Base-by-base conservation (phyloP, 306 rosid genomes). In the Begonia fuchsioides region DNA sequence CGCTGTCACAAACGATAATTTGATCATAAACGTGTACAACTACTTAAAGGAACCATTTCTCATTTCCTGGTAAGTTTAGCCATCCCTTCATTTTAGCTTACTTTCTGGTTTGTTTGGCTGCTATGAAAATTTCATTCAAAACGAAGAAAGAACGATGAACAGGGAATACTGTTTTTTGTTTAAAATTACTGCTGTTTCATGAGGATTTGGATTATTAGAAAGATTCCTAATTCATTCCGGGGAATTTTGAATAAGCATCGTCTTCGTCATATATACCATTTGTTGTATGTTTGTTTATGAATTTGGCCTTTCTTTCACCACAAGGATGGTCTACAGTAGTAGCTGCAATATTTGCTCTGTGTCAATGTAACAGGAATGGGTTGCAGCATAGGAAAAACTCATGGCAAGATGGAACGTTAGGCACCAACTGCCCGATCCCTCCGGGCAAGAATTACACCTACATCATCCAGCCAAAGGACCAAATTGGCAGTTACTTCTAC, bases 301-400 rank as follows among this genome's bases (percentile, higher is more conserved):
- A n/a, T n/a, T n/a, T n/a, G n/a, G n/a, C n/a, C n/a, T n/a, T n/a
- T n/a, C n/a, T n/a, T n/a, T n/a, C n/a, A n/a, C n/a, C n/a, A n/a
- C n/a, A n/a, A n/a, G n/a, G n/a, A n/a, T n/a, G n/a, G n/a, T n/a
- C n/a, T n/a, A n/a, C n/a, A n/a, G n/a, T 4, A 26, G 35, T 26
- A 5, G 7, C 35, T 26, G 35, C 7, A 26, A 26, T 26, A 8
- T 6, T 2, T 26, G 7, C 35, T 26, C 35, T 26, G 35, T 26
- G 35, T 5, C 1, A 26, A 26, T 1, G 35, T 51, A 39, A 51
- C 73, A 90, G 97, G 97, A 71, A 76, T 64, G 97, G 97, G 0
- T 17, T 90, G 55, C 97, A 90, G 63, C 95, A 90, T 55, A 72
- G 97, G 59, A 79, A 93, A 61, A 90, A 84, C 68, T 90, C 97